phyloP scores from a whole-genome alignment of 495 filamentous ascomycete species.

The Durotheca rogersii region DNA sequence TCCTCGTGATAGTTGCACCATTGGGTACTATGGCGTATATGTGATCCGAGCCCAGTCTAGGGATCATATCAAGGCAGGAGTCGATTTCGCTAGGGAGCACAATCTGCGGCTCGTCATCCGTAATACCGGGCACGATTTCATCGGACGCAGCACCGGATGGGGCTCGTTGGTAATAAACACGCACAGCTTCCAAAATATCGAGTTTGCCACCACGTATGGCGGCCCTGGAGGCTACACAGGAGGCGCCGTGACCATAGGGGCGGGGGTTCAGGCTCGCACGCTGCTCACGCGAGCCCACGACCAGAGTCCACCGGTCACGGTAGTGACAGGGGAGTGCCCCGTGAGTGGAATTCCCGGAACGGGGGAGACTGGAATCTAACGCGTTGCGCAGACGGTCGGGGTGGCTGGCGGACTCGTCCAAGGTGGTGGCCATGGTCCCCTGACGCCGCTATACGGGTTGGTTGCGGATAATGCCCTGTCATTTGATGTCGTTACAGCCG shows the following conservation, averaged over 20 bases:
- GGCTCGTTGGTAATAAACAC: slow-evolving; percentile 65
- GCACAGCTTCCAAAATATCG: slow-evolving; percentile 57
- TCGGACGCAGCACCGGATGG: slow-evolving; percentile 58
- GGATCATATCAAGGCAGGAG: slow-evolving; percentile 48
- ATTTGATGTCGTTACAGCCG: slow-evolving; percentile 58
- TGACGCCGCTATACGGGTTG: slow-evolving; percentile 54
- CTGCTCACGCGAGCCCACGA: slow-evolving; percentile 47
- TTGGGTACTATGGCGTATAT: slow-evolving; percentile 60
- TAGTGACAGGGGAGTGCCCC: slow-evolving; percentile 50
- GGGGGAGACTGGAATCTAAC: slow-evolving; percentile 44
- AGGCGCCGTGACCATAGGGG: slow-evolving; percentile 49
- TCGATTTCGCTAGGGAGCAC: slow-evolving; percentile 56
- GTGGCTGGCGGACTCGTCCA: slow-evolving; percentile 56
- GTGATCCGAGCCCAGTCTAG: slow-evolving; percentile 49
- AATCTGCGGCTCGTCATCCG: slow-evolving; percentile 63
- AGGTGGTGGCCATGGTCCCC: slow-evolving; percentile 59
- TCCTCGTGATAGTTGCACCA: slow-evolving; percentile 51
- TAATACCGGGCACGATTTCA: slow-evolving; percentile 66
- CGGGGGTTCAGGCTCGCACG: slow-evolving; percentile 48
- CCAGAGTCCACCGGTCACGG: slow-evolving; percentile 47
- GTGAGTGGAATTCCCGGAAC: slow-evolving; percentile 33
- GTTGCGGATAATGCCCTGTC: slow-evolving; percentile 56
- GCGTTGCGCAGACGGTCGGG: slow-evolving; percentile 44
- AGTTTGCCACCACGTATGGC: slow-evolving; percentile 40
- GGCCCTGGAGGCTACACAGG: slow-evolving; percentile 44